These are phyloP conservation scores for Ochromonadaceae sp. DNA, from an alignment of 352 stramenopile species.

Conservation along the genomic window DNA sequence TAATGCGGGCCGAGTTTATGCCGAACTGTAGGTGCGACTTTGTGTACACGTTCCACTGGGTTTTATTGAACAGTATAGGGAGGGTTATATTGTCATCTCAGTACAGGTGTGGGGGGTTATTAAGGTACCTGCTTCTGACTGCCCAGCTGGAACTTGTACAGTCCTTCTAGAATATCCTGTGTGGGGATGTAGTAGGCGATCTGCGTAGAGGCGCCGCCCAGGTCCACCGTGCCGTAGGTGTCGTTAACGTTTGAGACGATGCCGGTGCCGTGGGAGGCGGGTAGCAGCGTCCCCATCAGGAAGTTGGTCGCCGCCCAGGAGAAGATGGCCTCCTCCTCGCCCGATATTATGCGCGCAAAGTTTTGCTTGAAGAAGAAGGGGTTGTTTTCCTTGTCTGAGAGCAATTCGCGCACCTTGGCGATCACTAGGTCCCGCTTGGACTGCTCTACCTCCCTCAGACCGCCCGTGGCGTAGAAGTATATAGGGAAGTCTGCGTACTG, in stretches of 20 bases:
- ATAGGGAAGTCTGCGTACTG: conserved; percentile 46
- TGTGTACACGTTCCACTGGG: conserved; percentile 54
- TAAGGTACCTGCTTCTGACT: conserved; percentile 30
- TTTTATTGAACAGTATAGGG: no score
- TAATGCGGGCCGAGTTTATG: conserved; percentile 38
- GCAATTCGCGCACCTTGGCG: conserved; percentile 28
- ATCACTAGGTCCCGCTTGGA: conserved; percentile 4
- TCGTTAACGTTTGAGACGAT: conserved; percentile 34
- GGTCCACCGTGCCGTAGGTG: conserved; percentile 51
- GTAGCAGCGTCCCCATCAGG: conserved; percentile 40
- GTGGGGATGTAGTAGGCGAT: conserved; percentile 46
- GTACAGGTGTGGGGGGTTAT: no score
- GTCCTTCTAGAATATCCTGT: conserved; percentile 39
- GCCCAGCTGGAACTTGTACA: conserved; percentile 59
- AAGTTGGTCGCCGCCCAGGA: conserved; percentile 55
- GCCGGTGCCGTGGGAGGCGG: conserved; percentile 37
- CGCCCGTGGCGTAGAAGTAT: conserved; percentile 56
- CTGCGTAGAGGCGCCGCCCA: conserved; percentile 53
- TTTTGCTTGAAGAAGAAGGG: conserved; percentile 47
- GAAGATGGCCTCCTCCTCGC: conserved; percentile 54
- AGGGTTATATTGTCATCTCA: background rate
- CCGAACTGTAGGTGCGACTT: conserved; percentile 59
- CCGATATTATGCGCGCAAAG: conserved; percentile 45
- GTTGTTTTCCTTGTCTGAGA: conserved; percentile 30
- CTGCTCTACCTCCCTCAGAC: conserved; percentile 28